Base-by-base conservation (phyloP, 148 eudicot species). In the Tetragonia tetragonoides region DNA sequence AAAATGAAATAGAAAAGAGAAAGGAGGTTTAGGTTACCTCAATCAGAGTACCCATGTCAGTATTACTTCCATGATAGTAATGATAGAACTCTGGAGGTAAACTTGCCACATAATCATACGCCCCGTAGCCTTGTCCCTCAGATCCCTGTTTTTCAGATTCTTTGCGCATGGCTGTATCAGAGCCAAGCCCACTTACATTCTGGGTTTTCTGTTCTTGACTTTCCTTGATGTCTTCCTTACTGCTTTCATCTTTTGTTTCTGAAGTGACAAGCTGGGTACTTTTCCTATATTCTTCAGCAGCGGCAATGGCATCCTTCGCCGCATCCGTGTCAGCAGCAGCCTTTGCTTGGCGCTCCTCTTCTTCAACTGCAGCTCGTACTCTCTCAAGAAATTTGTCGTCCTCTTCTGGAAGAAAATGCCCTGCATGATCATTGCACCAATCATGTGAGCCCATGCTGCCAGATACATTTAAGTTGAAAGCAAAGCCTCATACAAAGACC, bases 31-130 rank as follows among this genome's bases (percentile, higher is more conserved):
- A 49, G 23, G 60, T 86, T 73, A 90, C 98, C 97, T 93, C 98
- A 67, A 91, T 90, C 68, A 93, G 88, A 17, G 98, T 93, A 70
- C 98, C 98, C 94, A 94, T 82, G 80, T 94, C 97, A 18, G 93
- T 88, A 81, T 85, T 90, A 86, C 97, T 92, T 37, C 98, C 98
- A 87, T 94, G 92, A 74, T 91, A 94, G 81, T 94, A 94, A 76
- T 92, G 98, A 85, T 94, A 94, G 80, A 94, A 94, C 80, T 94
- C 98, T 23, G 88, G 89, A 60, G 98, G 98, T 68, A 94, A 89
- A 81, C 79, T 87, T 72, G 94, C 88, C 73, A 89, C 87, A 73
- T 89, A 87, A 76, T 90, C 94, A 78, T 88, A 87, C 41, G 84
- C 61, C 6, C 94, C 80, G 74, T 81, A 79, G 70, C 80, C 82